These are phyloP conservation scores for Eucalyptus caleyi DNA, from an alignment of 345 rosid species.

Conservation along the genomic window DNA sequence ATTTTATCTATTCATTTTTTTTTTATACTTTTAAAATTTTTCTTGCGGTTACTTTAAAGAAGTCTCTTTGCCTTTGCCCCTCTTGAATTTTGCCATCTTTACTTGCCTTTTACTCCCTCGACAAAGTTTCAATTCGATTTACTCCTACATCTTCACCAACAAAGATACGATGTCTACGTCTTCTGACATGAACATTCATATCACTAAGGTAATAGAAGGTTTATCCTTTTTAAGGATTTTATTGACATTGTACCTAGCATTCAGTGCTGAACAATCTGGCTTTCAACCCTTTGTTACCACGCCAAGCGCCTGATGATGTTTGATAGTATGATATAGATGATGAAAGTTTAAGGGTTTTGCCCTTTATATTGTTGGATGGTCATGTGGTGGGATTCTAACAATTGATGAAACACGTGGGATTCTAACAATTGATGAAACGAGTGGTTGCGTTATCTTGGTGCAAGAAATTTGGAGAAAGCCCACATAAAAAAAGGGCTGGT, in stretches of 20 bases:
- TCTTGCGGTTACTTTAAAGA: neutral
- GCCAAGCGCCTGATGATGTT: neutral
- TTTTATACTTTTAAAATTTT: accelerated
- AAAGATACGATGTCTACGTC: neutral
- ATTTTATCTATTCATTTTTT: neutral
- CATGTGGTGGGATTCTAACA: neutral
- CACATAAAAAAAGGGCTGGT: neutral
- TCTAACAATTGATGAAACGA: accelerated
- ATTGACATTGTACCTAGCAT: neutral
- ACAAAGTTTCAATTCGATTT: neutral
- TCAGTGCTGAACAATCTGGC: accelerated
- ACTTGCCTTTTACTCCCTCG: neutral
- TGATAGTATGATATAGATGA: too few species aligned
- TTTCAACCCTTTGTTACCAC: accelerated
- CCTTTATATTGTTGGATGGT: neutral
- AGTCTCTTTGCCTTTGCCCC: neutral
- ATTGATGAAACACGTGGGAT: too few species aligned
- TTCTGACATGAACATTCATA: neutral
- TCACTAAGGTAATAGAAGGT: neutral
- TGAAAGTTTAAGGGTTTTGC: neutral
- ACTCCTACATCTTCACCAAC: neutral
- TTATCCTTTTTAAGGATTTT: neutral
- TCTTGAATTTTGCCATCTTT: neutral
- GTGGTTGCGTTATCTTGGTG: neutral
- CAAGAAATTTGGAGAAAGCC: accelerated